Percentiles rank a stretch among this genome's conserved stretches.
phyloP scores from a whole-genome alignment of 148 eudicot species.

The Limonium bicolor region DNA sequence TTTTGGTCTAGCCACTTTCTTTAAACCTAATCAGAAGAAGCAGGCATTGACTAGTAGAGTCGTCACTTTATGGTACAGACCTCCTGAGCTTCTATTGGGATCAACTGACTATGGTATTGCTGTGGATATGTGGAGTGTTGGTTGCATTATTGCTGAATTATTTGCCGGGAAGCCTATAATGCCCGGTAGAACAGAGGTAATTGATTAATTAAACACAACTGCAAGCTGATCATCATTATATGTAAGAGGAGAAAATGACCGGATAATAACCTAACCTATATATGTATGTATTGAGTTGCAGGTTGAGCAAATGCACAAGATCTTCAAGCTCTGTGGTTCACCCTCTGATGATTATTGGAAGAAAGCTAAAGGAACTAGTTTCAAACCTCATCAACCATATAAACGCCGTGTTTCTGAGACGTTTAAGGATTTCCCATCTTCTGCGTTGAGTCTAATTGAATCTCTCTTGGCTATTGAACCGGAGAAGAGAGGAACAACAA shows the following conservation, averaged over 20 bases:
- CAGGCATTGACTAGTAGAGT: slow-evolving; percentile 7
- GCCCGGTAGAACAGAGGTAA: slow-evolving; percentile 7
- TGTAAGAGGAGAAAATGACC: too few species aligned
- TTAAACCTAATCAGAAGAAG: slow-evolving; percentile 4
- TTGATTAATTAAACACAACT: too few species aligned
- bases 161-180: slow-evolving; percentile 6
- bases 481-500: slow-evolving; percentile 3
- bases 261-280: too few species aligned
- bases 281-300: too few species aligned
- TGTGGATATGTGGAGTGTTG: slow-evolving; percentile 8
- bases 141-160: slow-evolving; percentile 4
- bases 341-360: slow-evolving; percentile 5
- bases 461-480: slow-evolving; percentile 3
- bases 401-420: slow-evolving; percentile 6
- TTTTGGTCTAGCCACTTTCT: slow-evolving; percentile 2
- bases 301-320: slow-evolving; percentile 7
- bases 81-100: slow-evolving; percentile 1
- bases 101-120: slow-evolving; percentile 5
- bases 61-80: slow-evolving; percentile 1
- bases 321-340: slow-evolving; percentile 6
- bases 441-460: slow-evolving; percentile 3
- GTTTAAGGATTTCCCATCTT: slow-evolving; percentile 6
- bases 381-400: slow-evolving; percentile 2
- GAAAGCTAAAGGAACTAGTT: slow-evolving; percentile 1
- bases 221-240: too few species aligned